A percentile compares a stretch with the other conserved stretches of the same genome.
Evolutionary conservation across 495 filamentous ascomycete genomes (phyloP).

Genomic region (Glonium stellatum): DNA sequence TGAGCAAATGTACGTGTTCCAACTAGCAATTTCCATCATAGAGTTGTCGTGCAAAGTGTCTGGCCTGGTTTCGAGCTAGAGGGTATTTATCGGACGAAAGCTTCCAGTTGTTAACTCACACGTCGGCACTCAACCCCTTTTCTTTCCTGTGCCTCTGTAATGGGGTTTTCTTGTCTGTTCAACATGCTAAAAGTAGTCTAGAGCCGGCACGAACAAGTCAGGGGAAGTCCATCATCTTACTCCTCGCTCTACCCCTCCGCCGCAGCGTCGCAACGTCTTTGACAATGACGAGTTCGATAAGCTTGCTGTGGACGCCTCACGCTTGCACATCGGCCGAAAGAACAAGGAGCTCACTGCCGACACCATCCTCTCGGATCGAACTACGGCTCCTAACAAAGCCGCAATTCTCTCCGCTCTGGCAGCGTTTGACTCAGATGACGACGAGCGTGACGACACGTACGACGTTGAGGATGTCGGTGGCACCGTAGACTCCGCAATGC

Average conservation of each 20-base stretch:
- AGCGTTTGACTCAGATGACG: slow-evolving; percentile 87
- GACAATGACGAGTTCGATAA: slow-evolving; percentile 76
- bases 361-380: slow-evolving; percentile 45
- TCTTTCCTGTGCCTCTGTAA: too few relatives aligned
- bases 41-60: background rate
- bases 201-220: slow-evolving; percentile 2
- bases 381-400: slow-evolving; percentile 61
- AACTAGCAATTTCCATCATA: background rate
- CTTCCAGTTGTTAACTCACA: too few relatives aligned
- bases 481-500: slow-evolving; percentile 56
- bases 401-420: slow-evolving; percentile 87
- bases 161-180: background rate
- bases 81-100: background rate
- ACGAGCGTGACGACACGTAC: slow-evolving; percentile 97
- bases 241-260: slow-evolving; percentile 40
- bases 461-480: slow-evolving; percentile 87
- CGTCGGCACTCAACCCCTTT: too few relatives aligned
- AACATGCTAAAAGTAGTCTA: background rate
- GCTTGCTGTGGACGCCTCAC: slow-evolving; percentile 54
- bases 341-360: slow-evolving; percentile 60
- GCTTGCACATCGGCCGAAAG: slow-evolving; percentile 70
- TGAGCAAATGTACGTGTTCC: slow-evolving; percentile 44
- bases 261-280: slow-evolving; percentile 57
- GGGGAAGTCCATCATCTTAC: slow-evolving; percentile 25
- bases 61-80: too few relatives aligned